Base-by-base conservation (phyloP, 108 stramenopile genomes). In the Skeletonema potamos region DNA sequence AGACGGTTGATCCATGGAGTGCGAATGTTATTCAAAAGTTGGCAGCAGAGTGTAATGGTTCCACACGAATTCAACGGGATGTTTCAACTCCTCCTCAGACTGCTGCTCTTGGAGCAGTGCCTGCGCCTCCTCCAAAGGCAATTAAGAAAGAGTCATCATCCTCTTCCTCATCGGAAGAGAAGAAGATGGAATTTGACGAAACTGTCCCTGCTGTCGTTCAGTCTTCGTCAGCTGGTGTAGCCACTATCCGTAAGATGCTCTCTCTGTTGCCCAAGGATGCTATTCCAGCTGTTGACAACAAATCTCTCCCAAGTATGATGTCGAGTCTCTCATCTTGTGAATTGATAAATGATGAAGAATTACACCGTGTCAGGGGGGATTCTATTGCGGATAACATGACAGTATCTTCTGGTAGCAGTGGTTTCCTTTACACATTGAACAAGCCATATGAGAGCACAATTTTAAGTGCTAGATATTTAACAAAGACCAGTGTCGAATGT, bases 1-100 rank as follows among this genome's bases (percentile, higher is more conserved):
- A 89, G 11, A 83, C 84, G 9, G 97, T 97, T 22, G 94, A 97
- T 55, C 88, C 85, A 4, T 97, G 93, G 94, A 64, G 51, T 8
- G 56, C 18, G 17, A 62, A 37, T 17, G 62, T 94, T 11, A 64
- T 90, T 27, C 56, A 61, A 12, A 80, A 81, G n/a, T 74, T 90
- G 27, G 79, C 70, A 0, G 54, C 66, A 1, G 85, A 72, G 9
- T 87, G 91, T 61, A 78, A 55, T 32, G 84, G 79, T 13, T 54
- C 17, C 13, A 48, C 24, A 27, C 27, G 44, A 22, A 27, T 27
- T 30, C 20, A 18, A 43, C n/a, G n/a, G 26, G 28, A 56, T 32
- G 22, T 55, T 55, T 3, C n/a, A n/a, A n/a, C 51, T 26, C 13
- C 41, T n/a, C n/a, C 36, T 13, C 11, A 41, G 6, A 54, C 61